These are phyloP conservation scores for Porcisia deanei DNA, from an alignment of 208 protist species.

Conservation along the genomic window DNA sequence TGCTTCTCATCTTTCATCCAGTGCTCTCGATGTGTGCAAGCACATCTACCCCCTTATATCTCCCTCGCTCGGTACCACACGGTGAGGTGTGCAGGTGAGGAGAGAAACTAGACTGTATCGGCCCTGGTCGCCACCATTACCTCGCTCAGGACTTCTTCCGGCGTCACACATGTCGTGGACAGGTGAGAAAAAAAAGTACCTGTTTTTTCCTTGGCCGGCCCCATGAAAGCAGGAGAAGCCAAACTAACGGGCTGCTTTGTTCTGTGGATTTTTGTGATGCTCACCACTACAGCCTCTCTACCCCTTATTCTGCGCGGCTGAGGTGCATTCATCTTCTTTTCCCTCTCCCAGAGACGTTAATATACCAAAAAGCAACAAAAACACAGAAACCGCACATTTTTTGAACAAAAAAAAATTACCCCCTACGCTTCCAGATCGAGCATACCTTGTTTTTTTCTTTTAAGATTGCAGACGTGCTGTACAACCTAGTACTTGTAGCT, in stretches of 20 bases:
- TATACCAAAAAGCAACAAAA: conserved; percentile 4
- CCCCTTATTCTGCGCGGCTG: background rate
- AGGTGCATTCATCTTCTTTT: background rate
- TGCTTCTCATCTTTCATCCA: background rate
- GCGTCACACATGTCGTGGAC: background rate
- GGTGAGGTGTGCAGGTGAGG: background rate
- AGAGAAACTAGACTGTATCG: background rate
- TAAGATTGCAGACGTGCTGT: background rate
- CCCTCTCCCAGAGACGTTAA: no score
- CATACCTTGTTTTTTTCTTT: background rate
- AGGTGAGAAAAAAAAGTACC: background rate
- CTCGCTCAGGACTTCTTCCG: background rate
- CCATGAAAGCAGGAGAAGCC: background rate
- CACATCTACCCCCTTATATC: background rate
- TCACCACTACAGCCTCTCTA: background rate
- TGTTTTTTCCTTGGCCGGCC: background rate
- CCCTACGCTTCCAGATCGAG: background rate
- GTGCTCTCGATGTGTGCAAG: background rate
- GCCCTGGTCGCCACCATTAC: background rate
- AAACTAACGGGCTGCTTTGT: background rate
- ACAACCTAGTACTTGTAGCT: background rate
- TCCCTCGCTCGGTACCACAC: background rate
- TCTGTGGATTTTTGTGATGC: background rate
- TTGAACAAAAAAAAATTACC: background rate
- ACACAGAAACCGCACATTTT: background rate